A percentile compares a stretch with the other conserved stretches of the same genome.
These are phyloP conservation scores for Coemansia sp. DNA, from an alignment of 192 early-diverging fungal genomes.

Conservation along the genomic window DNA sequence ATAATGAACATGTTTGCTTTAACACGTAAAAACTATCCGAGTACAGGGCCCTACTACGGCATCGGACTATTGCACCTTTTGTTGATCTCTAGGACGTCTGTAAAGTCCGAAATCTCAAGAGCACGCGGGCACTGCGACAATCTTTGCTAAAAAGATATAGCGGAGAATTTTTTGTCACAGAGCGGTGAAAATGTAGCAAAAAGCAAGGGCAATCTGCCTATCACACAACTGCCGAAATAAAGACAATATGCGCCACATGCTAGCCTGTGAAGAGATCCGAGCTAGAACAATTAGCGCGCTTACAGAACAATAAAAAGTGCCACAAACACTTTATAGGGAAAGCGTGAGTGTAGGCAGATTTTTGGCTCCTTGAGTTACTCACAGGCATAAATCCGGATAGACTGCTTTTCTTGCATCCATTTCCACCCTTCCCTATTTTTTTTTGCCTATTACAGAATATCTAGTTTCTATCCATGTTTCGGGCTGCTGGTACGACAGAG, in stretches of 20 bases:
- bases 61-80: not conserved
- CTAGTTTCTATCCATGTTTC: not conserved
- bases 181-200: not conserved
- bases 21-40: not conserved
- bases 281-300: not conserved
- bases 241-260: not conserved
- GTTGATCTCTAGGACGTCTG: not conserved
- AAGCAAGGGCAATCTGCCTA: not conserved
- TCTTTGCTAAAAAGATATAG: constrained; percentile 10
- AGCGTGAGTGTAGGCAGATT: not conserved
- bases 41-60: no score
- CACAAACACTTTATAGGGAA: not conserved
- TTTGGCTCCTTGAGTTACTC: not conserved
- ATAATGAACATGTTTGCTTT: not conserved
- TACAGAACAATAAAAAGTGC: not conserved
- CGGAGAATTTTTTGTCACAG: constrained; percentile 32
- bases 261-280: not conserved
- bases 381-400: not conserved
- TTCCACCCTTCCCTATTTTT: not conserved
- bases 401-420: not conserved
- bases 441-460: not conserved
- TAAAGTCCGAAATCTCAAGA: not conserved
- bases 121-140: not conserved
- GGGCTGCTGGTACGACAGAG: not conserved
- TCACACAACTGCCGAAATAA: not conserved